phyloP scores from a whole-genome alignment of 1,139 yeast genomes.

The Magnusiomyces fungicola region DNA sequence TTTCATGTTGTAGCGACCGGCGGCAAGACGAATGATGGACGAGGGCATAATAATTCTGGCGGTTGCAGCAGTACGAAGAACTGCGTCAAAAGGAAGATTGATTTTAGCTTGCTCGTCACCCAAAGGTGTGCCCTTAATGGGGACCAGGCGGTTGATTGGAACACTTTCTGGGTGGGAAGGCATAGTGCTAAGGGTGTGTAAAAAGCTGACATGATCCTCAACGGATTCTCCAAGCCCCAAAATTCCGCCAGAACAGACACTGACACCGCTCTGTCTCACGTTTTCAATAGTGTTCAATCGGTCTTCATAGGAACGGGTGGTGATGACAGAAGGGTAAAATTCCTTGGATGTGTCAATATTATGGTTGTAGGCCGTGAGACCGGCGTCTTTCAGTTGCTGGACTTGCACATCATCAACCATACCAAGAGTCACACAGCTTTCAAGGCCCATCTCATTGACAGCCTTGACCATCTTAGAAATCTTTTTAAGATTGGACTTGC shows the following conservation, averaged over 20 bases:
- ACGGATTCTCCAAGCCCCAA: slow-evolving; percentile 70
- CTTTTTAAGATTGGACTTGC: slow-evolving; percentile 58
- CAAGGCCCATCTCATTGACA: slow-evolving; percentile 63
- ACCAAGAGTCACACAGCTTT: slow-evolving; percentile 74
- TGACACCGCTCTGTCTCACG: slow-evolving; percentile 59
- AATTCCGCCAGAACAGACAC: slow-evolving; percentile 75
- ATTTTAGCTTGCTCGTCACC: slow-evolving; percentile 38
- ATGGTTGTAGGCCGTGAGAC: slow-evolving; percentile 76
- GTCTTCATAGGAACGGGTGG: slow-evolving; percentile 66
- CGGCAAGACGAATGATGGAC: slow-evolving; percentile 65
- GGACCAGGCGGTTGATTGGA: slow-evolving; percentile 74
- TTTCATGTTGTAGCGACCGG: slow-evolving; percentile 76
- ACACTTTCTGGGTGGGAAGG: slow-evolving; percentile 67
- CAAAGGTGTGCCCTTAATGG: slow-evolving; percentile 74
- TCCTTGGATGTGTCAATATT: slow-evolving; percentile 75
- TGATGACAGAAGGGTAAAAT: slow-evolving; percentile 62
- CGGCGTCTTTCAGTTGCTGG: slow-evolving; percentile 50
- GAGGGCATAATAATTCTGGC: slow-evolving; percentile 70
- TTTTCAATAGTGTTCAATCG: slow-evolving; percentile 57
- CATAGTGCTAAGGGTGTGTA: slow-evolving; percentile 62
- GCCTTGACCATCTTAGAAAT: slow-evolving; percentile 59
- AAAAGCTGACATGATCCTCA: slow-evolving; percentile 63
- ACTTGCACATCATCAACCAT: slow-evolving; percentile 65
- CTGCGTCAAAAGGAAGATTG: slow-evolving; percentile 49
- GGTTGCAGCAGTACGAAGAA: slow-evolving; percentile 65